Evolutionary conservation across 768 basidiomycete species (phyloP).

Genomic region (Phallus indusiatus): DNA sequence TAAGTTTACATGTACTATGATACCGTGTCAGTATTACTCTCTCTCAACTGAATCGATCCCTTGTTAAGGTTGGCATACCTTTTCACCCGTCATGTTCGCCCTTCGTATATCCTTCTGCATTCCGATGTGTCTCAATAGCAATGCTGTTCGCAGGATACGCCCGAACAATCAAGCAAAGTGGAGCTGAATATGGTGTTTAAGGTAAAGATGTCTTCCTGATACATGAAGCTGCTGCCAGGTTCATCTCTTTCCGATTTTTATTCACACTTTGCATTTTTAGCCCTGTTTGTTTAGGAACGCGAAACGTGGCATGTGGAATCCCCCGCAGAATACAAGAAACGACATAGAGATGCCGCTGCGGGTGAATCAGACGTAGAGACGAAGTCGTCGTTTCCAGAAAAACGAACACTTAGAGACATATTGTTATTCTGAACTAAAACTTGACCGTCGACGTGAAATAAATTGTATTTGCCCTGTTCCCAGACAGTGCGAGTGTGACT

Average conservation of each 20-base stretch:
- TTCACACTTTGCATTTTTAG: not conserved
- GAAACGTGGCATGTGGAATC: slow-evolving; percentile 67
- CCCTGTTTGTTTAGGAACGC: slow-evolving; percentile 35
- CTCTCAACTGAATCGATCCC: not conserved
- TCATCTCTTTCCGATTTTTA: slow-evolving; percentile 16
- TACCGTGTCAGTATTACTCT: not conserved
- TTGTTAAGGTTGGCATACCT: slow-evolving; percentile 55
- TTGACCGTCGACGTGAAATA: too few species aligned
- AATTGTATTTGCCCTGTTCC: too few species aligned
- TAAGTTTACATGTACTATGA: not conserved
- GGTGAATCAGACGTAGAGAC: too few species aligned
- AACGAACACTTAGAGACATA: too few species aligned
- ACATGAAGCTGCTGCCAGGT: slow-evolving; percentile 64
- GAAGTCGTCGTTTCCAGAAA: too few species aligned
- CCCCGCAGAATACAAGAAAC: too few species aligned
- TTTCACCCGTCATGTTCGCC: slow-evolving; percentile 43
- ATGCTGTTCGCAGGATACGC: too few species aligned
- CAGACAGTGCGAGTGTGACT: too few species aligned
- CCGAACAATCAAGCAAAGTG: slow-evolving; percentile 68
- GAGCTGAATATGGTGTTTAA: slow-evolving; percentile 69
- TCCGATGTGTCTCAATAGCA: slow-evolving; percentile 45
- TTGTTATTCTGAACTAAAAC: too few species aligned
- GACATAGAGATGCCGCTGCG: slow-evolving; percentile 17
- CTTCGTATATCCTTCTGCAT: slow-evolving; percentile 34
- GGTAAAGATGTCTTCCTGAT: slow-evolving; percentile 55